Evolutionary conservation across 2,329 filamentous ascomycete genomes (phyloP), one percentile per base, ranked within the genome.

Genomic region (Phaeosphaeriaceae sp.): DNA sequence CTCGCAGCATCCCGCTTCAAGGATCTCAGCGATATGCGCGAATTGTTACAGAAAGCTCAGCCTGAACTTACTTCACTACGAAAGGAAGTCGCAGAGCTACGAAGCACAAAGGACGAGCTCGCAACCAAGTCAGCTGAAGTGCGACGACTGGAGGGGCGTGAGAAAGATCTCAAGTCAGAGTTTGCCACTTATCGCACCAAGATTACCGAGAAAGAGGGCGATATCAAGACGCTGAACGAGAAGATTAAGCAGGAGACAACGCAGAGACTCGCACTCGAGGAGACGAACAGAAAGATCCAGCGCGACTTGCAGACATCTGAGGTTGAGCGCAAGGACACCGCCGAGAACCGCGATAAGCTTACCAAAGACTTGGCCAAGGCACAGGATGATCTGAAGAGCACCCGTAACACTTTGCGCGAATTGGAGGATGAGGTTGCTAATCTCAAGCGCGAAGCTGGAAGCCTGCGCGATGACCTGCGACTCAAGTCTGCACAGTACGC

Each of bases 1-100:
- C 85, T 98, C 13, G 93, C 95, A 0, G 90, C 96, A 60, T 90
- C 87, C 17, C 86, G 95, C 28, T 98, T 93, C 82, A 97, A 93
- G 76, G 94, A 98, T 59, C 81, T 97, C 1, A 89, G 89, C 0
- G 91, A 97, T 26, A 81, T 97, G 48, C 86, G 90, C 21, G 91
- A 94, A 61, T 83, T 94, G 2, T 78, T 97, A 28, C 89, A 93
- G 65, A 96, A 95, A 75, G 86, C 91, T 0, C 94, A 97, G 71
- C 91, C 93, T 0, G 94, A 99, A 77, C 81, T 98, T 23, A 91
- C 90, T 74, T 89, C 82, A 47, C 83, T 98, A 21, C 88, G 92
- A 8, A 88, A 89, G 50, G 94, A 98, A 68, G 89, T 91, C 28
- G 86, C 87, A 0, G 86, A 89, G 43, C 83, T 98, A 32, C 94